Evolutionary conservation across 345 rosid species (phyloP).

Genomic region (Hevea brasiliensis): DNA sequence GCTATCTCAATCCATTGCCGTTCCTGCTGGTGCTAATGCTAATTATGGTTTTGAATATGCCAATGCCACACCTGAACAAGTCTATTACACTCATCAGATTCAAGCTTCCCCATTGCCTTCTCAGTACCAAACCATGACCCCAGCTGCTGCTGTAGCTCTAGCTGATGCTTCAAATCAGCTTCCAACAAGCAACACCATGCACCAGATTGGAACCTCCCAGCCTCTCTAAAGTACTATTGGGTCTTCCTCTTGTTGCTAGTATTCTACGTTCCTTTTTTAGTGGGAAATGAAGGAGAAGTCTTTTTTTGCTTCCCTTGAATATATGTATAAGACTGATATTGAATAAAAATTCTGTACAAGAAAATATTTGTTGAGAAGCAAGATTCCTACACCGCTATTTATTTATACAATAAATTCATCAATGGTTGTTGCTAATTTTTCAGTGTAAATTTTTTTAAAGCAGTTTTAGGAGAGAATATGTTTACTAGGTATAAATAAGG

Average conservation of each 20-base stretch:
- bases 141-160: conserved; percentile 48
- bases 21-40: conserved; percentile 24
- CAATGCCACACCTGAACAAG: conserved; percentile 47
- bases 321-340: neutral
- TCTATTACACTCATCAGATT: conserved; percentile 53
- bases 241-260: neutral
- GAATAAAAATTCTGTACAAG: neutral
- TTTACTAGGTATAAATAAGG: too few relatives aligned
- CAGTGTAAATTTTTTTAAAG: too few relatives aligned
- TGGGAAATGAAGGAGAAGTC: neutral
- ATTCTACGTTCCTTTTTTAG: neutral
- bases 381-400: neutral
- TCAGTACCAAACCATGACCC: conserved; percentile 65
- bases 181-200: conserved; percentile 32
- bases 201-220: conserved; percentile 38
- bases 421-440: too few relatives aligned
- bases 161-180: conserved; percentile 62
- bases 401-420: neutral
- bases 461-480: too few relatives aligned
- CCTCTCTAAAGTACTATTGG: conserved; percentile 28
- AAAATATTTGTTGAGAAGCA: neutral
- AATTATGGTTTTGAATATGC: conserved; percentile 48
- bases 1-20: conserved; percentile 33
- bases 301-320: neutral
- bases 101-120: conserved; percentile 46